A percentile compares a stretch with the other conserved stretches of the same genome.
phyloP scores from a whole-genome alignment of 129 eudicot species.

The Tagetes patula region DNA sequence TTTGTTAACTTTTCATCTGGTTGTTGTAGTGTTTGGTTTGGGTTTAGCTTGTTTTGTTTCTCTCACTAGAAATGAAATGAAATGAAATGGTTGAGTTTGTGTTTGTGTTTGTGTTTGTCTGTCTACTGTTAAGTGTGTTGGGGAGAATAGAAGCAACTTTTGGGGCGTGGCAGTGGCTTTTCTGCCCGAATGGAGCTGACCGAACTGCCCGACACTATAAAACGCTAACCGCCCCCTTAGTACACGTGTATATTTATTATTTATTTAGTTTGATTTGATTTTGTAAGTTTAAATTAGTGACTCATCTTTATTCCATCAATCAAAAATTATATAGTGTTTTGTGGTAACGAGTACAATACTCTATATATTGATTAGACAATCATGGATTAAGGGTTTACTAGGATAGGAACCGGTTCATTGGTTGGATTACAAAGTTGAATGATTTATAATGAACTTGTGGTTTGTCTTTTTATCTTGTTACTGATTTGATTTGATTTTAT shows the following conservation, averaged over 20 bases:
- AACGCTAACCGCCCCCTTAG: constrained; percentile 17
- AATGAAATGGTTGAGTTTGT: too few relatives aligned
- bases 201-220: background rate
- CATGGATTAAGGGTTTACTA: too few relatives aligned
- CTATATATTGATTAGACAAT: too few relatives aligned
- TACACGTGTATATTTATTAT: constrained; percentile 9
- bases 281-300: too few relatives aligned
- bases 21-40: background rate
- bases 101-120: background rate
- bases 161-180: constrained; percentile 17
- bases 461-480: too few relatives aligned
- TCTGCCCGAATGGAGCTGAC: constrained; percentile 11
- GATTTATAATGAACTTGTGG: too few relatives aligned
- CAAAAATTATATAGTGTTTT: background rate
- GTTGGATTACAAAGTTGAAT: too few relatives aligned
- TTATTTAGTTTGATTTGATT: too few relatives aligned
- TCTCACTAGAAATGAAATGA: background rate
- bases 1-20: background rate
- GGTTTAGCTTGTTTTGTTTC: background rate
- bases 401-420: too few relatives aligned
- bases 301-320: background rate
- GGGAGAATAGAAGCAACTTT: constrained; percentile 11
- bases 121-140: constrained; percentile 11
- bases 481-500: too few relatives aligned
- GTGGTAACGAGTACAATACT: too few relatives aligned